These are phyloP conservation scores for Berberis vulgaris DNA, from an alignment of 164 flowering plant species.

Conservation along the genomic window DNA sequence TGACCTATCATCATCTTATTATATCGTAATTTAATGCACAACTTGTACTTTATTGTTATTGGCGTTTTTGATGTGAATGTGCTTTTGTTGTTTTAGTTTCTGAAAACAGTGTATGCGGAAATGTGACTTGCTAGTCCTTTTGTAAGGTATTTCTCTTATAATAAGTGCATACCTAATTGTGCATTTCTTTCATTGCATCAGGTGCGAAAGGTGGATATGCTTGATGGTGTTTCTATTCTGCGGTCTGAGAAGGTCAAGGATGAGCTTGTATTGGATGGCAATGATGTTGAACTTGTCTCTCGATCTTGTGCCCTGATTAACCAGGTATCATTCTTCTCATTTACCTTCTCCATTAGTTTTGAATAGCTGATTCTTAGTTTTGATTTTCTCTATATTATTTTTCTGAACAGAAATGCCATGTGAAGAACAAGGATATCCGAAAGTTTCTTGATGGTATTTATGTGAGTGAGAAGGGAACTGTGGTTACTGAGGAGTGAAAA, in stretches of 20 bases:
- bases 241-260: conserved; percentile 81
- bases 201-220: conserved; percentile 78
- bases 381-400: background rate
- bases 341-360: background rate
- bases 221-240: conserved; percentile 52
- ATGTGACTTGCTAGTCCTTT: too few relatives aligned
- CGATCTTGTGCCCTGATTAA: conserved; percentile 53
- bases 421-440: conserved; percentile 61
- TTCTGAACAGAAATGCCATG: conserved; percentile 54
- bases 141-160: background rate
- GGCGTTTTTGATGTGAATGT: too few relatives aligned
- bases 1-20: too few relatives aligned
- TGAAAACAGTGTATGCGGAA: too few relatives aligned
- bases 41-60: too few relatives aligned
- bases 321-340: conserved; percentile 28
- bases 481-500: conserved; percentile 25
- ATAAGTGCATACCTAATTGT: background rate
- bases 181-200: conserved; percentile 8
- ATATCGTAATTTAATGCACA: too few relatives aligned
- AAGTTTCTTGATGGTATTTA: conserved; percentile 66
- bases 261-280: conserved; percentile 61
- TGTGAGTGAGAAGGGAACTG: conserved; percentile 54
- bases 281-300: conserved; percentile 65
- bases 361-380: background rate
- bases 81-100: too few relatives aligned